phyloP scores from a whole-genome alignment of 2,329 filamentous ascomycete species.

The Stachybotrys chartarum region DNA sequence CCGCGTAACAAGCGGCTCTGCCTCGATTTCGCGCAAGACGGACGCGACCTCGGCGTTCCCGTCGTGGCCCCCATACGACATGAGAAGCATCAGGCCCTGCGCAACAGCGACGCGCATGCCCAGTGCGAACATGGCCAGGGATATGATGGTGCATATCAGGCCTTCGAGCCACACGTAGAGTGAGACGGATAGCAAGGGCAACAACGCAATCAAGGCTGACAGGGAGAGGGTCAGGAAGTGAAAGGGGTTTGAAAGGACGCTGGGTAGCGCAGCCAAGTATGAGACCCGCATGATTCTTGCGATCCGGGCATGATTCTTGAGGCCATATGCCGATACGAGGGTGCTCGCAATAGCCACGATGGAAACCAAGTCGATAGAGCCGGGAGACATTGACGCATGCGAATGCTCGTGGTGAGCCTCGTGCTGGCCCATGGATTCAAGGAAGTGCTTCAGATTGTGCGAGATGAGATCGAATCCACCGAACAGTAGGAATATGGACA shows the following conservation, averaged over 20 bases:
- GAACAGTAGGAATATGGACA: conserved; percentile 94
- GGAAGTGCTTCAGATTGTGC: conserved; percentile 86
- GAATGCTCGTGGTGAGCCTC: conserved; percentile 64
- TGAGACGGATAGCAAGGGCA: conserved; percentile 75
- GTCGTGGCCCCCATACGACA: conserved; percentile 61
- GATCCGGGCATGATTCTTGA: conserved; percentile 88
- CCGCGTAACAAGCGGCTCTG: conserved; percentile 65
- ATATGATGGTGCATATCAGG: conserved; percentile 72
- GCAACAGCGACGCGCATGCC: conserved; percentile 78
- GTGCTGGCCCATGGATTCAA: conserved; percentile 58
- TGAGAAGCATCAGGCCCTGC: conserved; percentile 88
- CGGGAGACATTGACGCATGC: conserved; percentile 54
- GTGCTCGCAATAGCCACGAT: conserved; percentile 77
- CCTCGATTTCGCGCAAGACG: conserved; percentile 78
- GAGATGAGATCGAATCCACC: conserved; percentile 94
- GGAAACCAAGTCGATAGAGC: conserved; percentile 74
- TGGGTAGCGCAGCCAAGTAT: conserved; percentile 74
- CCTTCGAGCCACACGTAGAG: conserved; percentile 80
- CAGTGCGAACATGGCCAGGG: conserved; percentile 80
- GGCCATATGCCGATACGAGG: conserved; percentile 74
- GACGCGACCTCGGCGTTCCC: conserved; percentile 51
- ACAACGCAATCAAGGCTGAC: conserved; percentile 68
- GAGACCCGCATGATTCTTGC: conserved; percentile 84
- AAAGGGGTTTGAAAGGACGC: conserved; percentile 86
- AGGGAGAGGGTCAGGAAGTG: conserved; percentile 91